These are phyloP conservation scores for Trichoderma gracile DNA, from an alignment of 2,329 filamentous ascomycete genomes.

Conservation along the genomic window DNA sequence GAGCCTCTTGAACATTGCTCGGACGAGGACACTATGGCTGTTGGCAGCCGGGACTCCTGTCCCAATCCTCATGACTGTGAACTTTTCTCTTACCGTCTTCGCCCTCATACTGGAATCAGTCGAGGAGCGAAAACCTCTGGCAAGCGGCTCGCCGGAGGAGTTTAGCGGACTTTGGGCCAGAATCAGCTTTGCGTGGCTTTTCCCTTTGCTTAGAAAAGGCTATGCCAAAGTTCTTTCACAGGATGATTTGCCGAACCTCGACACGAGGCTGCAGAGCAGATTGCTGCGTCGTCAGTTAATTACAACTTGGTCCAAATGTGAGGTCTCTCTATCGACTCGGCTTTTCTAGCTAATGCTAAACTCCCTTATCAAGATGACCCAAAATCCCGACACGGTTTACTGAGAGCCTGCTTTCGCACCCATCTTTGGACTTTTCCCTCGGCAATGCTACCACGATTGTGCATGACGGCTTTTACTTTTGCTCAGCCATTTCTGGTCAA, in stretches of 20 bases:
- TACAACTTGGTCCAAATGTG: slow-evolving; percentile 29
- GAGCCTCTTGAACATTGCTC: slow-evolving; percentile 28
- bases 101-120: slow-evolving; percentile 30
- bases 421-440: slow-evolving; percentile 29
- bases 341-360: not conserved
- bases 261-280: slow-evolving; percentile 28
- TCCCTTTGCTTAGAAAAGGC: slow-evolving; percentile 27
- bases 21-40: slow-evolving; percentile 31
- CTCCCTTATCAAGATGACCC: slow-evolving; percentile 27
- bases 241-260: slow-evolving; percentile 31
- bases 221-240: slow-evolving; percentile 30
- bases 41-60: slow-evolving; percentile 20
- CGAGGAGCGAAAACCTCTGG: slow-evolving; percentile 27
- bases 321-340: not conserved
- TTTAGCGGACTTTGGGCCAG: slow-evolving; percentile 32
- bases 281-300: slow-evolving; percentile 26
- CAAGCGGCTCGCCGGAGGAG: slow-evolving; percentile 26
- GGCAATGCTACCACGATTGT: slow-evolving; percentile 32
- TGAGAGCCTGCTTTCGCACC: slow-evolving; percentile 26
- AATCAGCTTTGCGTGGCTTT: slow-evolving; percentile 31
- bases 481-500: slow-evolving; percentile 36
- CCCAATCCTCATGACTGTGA: slow-evolving; percentile 26
- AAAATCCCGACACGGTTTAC: slow-evolving; percentile 26
- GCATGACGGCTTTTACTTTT: slow-evolving; percentile 33
- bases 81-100: slow-evolving; percentile 24